These are phyloP conservation scores for Gynostemma pentaphyllum DNA, from an alignment of 306 rosid genomes.

Conservation along the genomic window DNA sequence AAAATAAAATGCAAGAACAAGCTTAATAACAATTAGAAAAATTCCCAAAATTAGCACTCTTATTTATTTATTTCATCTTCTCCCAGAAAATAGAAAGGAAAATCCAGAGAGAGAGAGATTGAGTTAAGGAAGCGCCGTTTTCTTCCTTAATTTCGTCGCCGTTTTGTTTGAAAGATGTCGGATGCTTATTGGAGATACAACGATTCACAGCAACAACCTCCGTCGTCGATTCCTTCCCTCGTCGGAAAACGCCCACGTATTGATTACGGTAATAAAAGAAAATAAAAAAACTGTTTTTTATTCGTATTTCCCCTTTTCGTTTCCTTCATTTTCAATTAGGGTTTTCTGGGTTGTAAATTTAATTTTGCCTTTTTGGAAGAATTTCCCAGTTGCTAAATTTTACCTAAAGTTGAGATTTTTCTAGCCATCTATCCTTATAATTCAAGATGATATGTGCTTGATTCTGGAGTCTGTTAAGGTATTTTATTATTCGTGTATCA, in stretches of 20 bases:
- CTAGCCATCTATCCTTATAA: neutral
- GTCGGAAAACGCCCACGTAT: constrained; percentile 77
- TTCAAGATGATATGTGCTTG: neutral
- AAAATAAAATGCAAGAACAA: neutral
- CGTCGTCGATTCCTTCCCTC: constrained; percentile 35
- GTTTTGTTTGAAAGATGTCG: constrained; percentile 34
- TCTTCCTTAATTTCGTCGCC: neutral
- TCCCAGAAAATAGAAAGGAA: neutral
- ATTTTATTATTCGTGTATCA: neutral
- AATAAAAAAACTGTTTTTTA: neutral
- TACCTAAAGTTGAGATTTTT: too few species aligned
- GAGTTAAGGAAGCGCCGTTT: neutral
- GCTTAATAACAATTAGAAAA: too few species aligned
- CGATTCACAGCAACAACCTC: constrained; percentile 52
- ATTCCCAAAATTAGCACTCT: too few species aligned
- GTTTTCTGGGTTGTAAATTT: constrained; percentile 11
- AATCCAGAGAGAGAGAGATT: too few species aligned
- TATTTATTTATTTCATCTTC: too few species aligned
- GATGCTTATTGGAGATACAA: constrained; percentile 88
- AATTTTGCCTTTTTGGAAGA: neutral
- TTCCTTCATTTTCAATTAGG: constrained; percentile 13
- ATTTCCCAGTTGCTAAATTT: neutral
- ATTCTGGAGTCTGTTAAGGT: neutral
- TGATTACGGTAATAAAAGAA: constrained; percentile 48
- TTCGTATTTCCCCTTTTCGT: neutral